A percentile compares a stretch with the other conserved stretches of the same genome.
These are phyloP conservation scores for Chaetomium sp. DNA, from an alignment of 2,329 filamentous ascomycete genomes.

Conservation along the genomic window DNA sequence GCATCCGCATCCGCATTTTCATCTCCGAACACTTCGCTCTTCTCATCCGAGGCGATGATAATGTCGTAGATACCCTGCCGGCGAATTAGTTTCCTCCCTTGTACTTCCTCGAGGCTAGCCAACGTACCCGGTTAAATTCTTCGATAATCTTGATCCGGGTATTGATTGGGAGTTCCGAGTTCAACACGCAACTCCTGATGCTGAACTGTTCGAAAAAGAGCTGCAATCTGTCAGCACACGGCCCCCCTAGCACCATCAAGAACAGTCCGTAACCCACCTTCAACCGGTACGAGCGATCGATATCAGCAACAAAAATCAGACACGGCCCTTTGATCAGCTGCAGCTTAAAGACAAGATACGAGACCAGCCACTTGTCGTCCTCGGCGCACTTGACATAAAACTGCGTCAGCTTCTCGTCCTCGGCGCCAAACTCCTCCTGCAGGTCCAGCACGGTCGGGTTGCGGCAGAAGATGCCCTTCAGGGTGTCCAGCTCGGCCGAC, in stretches of 20 bases:
- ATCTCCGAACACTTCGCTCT: conserved; percentile 42
- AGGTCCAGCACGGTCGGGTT: conserved; percentile 79
- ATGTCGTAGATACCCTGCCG: conserved; percentile 80
- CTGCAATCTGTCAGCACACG: conserved; percentile 16
- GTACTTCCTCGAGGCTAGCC: neutral
- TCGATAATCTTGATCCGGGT: conserved; percentile 92
- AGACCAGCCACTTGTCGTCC: conserved; percentile 92
- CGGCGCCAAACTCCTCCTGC: conserved; percentile 73
- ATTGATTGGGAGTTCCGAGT: conserved; percentile 92
- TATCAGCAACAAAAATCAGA: conserved; percentile 71
- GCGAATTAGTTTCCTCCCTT: conserved; percentile 1
- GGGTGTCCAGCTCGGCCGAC: conserved; percentile 79
- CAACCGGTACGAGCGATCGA: conserved; percentile 84
- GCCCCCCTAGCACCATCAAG: neutral
- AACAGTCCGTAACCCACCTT: conserved; percentile 51
- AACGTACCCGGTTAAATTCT: conserved; percentile 82
- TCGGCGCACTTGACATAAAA: conserved; percentile 92
- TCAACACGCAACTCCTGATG: conserved; percentile 88
- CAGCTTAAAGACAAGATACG: conserved; percentile 93
- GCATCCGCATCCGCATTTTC: conserved; percentile 51
- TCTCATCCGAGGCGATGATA: conserved; percentile 83
- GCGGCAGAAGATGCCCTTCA: conserved; percentile 84
- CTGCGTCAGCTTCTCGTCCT: conserved; percentile 77
- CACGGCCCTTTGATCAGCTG: conserved; percentile 92
- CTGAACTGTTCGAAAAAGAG: conserved; percentile 97